Base-by-base conservation (phyloP, 2,329 filamentous ascomycete species). In the Stachybotrys chartarum region DNA sequence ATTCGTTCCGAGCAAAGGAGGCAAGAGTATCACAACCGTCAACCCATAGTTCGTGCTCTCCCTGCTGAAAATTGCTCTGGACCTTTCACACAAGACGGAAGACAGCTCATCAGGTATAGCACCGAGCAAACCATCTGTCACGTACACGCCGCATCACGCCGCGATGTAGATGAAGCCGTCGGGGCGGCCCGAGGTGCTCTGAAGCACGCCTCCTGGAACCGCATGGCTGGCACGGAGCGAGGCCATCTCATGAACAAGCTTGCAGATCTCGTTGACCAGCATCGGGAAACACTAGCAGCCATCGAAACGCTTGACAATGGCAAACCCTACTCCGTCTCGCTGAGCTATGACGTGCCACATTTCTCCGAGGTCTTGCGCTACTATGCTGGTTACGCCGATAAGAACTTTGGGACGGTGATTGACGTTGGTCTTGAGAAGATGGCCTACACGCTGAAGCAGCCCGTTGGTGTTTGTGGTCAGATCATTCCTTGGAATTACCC, bases 401-500 rank as follows among this genome's bases (percentile, higher is more conserved):
- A 93, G 75, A 84, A 88, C 58, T 84, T 86, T 58, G 88, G 90
- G 35, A 83, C 89, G 66, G 86, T 87, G n/a, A 90, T 92, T 61
- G 85, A 88, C 61, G 87, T 86, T 10, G 83, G 81, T 2, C 79
- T 82, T 1, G 72, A 76, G 50, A 92, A 91, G 71, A 80, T 92
- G 59, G 87, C 87, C 3, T 93, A 92, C 67, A 91, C 87, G 0
- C 73, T 90, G 55, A 82, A 85, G 58, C 85, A 93, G 70, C 89
- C 90, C 2, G 74, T 93, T 39, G 90, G 90, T 45, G 89, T 94
- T 0, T 89, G 88, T 61, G 88, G 81, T 12, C 79, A 80, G 70
- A 91, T 92, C 60, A 90, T 90, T 57, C 88, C 88, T 8, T 93
- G 88, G 87, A 93, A 93, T 69, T 90, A 87, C 61, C 89, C 90